Evolutionary conservation across 495 filamentous ascomycete species (phyloP).

Genomic region (Alectoria sarmentosa): DNA sequence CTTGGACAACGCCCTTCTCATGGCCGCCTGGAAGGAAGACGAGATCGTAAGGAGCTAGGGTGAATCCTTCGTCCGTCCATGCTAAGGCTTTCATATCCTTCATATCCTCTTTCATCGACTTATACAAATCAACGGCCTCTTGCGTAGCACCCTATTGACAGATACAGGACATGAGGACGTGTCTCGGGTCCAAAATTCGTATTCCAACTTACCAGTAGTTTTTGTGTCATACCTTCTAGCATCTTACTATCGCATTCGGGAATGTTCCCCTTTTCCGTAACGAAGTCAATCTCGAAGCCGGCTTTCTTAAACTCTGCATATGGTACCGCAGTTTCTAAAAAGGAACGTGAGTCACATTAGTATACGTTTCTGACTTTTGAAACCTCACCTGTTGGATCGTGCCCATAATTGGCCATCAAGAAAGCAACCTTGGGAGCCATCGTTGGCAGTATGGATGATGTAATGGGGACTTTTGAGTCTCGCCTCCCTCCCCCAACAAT

Average conservation of each 20-base stretch:
- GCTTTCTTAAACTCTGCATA: conserved; percentile 45
- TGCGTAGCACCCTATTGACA: conserved; percentile 40
- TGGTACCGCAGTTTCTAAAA: conserved; percentile 45
- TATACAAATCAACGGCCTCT: conserved; percentile 36
- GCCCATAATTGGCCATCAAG: conserved; percentile 49
- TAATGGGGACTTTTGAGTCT: not conserved
- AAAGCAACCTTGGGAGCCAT: conserved; percentile 25
- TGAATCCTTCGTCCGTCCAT: conserved; percentile 43
- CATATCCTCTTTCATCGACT: conserved; percentile 36
- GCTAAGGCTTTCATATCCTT: conserved; percentile 38
- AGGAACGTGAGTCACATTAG: not conserved
- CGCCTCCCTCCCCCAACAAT: not conserved
- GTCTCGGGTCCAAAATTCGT: not conserved
- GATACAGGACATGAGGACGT: conserved; percentile 9
- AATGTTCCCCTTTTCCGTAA: conserved; percentile 43
- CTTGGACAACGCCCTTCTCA: conserved; percentile 44
- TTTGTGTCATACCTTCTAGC: conserved; percentile 45
- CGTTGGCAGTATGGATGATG: not conserved
- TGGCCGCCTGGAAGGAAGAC: conserved; percentile 49
- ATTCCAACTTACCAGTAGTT: conserved; percentile 38
- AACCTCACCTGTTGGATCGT: conserved; percentile 46
- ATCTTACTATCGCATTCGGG: conserved; percentile 47
- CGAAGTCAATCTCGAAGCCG: conserved; percentile 43
- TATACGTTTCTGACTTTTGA: not conserved
- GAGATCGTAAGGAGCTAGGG: conserved; percentile 40